A percentile compares a stretch with the other conserved stretches of the same genome.
Conservation (phyloP, 371 early-diverging fungal species). For the Mucor lusitanicus region DNA sequence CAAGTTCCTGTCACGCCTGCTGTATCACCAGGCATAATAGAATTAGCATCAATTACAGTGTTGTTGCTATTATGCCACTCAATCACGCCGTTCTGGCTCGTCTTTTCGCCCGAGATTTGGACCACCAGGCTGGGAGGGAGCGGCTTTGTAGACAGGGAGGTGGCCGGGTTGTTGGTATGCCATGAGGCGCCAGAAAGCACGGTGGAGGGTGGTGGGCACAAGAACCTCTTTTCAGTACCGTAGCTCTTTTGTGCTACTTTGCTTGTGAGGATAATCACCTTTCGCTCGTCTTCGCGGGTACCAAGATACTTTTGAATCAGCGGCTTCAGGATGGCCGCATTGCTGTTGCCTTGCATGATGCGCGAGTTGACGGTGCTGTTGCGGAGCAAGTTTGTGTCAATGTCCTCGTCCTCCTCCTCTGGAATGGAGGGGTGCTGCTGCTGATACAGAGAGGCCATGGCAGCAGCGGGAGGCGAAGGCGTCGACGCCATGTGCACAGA, state of each 20-base stretch:
- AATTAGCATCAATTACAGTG: slow-evolving; percentile 11
- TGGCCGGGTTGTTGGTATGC: background rate
- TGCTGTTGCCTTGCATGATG: slow-evolving; percentile 31
- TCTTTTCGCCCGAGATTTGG: slow-evolving; percentile 47
- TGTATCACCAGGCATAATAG: slow-evolving; percentile 32
- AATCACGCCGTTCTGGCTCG: slow-evolving; percentile 43
- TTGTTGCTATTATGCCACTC: slow-evolving; percentile 42
- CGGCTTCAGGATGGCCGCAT: slow-evolving; percentile 29
- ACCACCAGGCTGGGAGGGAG: slow-evolving; percentile 42
- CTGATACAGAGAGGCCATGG: slow-evolving; percentile 24
- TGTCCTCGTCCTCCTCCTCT: slow-evolving; percentile 52
- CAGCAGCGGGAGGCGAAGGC: slow-evolving; percentile 45
- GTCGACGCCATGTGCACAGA: slow-evolving; percentile 31
- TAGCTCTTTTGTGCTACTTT: slow-evolving; percentile 89
- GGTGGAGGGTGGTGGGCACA: slow-evolving; percentile 83
- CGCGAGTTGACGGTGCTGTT: slow-evolving; percentile 22
- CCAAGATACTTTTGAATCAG: slow-evolving; percentile 46
- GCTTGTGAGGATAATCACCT: slow-evolving; percentile 71
- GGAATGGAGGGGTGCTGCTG: slow-evolving; percentile 46
- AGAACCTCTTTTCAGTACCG: slow-evolving; percentile 83
- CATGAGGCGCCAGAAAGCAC: slow-evolving; percentile 70
- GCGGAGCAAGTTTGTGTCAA: slow-evolving; percentile 16
- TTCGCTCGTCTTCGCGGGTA: slow-evolving; percentile 59
- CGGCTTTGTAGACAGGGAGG: background rate
- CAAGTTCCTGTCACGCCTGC: slow-evolving; percentile 60